Evolutionary conservation across 2,329 filamentous ascomycete genomes (phyloP), one percentile per base, ranked within the genome.

Genomic region (Cercospora nicotianae): DNA sequence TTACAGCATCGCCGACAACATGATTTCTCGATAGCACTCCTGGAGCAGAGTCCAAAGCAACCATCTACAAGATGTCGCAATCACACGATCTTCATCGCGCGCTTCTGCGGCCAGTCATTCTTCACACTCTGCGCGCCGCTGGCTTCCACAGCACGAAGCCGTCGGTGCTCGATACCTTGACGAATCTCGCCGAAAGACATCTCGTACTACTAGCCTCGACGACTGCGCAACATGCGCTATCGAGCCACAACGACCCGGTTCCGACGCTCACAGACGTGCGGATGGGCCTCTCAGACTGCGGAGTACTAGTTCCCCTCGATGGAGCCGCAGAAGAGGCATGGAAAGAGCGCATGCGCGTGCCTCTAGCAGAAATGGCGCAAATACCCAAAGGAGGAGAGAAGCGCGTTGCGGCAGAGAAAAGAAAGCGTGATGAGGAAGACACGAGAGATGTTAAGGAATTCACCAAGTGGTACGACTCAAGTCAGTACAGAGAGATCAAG

Each of bases 121-220:
- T 98, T 67, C 93, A 97, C 80, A 94, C 96, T 75, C 88, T 98
- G 62, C 93, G 94, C 76, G 92, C 94, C 31, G 90, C 93, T 26
- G 94, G 94, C 77, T 98, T 96, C 82, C 92, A 96, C 78, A 86
- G 90, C 51, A 91, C 93, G 61, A 89, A 89, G 64, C 90, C 92
- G 1, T 90, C 90, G 3, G 93, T 96, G 6, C 84, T 97, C 66
- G 94, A 98, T 81, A 90, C 91, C 9, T 80, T 97, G n/a, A 91
- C 93, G 13, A 93, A 97, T 79, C 85, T 98, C 7, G 90, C 93
- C 0, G 91, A 90, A 53, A 89, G 91, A 72, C 96, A 97, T 80
- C 83, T 98, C 67, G 83, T 88, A 23, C 82, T 92, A 3, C 87
- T 97, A 20, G 92, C 91, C 70, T 86, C 89, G 69, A 86, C 87